A percentile compares a stretch with the other conserved stretches of the same genome.
phyloP scores from a whole-genome alignment of 139 green algal genomes.

The Chlorella sp. region DNA sequence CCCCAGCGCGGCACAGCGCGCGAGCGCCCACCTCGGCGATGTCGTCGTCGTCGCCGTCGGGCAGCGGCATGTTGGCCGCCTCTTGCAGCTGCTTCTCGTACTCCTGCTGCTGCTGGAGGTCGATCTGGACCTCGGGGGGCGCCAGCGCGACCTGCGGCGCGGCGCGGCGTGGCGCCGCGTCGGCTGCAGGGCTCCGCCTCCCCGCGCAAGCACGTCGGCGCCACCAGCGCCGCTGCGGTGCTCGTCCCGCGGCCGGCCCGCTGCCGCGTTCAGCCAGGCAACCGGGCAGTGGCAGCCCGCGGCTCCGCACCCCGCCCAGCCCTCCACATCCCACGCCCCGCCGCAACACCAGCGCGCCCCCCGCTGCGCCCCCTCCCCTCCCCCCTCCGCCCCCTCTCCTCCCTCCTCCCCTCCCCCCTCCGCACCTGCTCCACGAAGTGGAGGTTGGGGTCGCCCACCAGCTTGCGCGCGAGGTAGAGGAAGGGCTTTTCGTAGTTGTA shows the following conservation, averaged over 20 bases:
- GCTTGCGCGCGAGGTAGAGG: constrained; percentile 98
- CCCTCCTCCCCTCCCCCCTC: neutral
- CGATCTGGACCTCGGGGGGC: constrained; percentile 94
- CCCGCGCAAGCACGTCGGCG: too few relatives aligned
- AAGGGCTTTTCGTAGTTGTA: constrained; percentile 99
- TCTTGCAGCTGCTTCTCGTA: constrained; percentile 81
- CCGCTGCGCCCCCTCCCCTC: too few relatives aligned
- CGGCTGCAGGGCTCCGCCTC: too few relatives aligned
- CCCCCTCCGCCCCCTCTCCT: constrained; percentile 49
- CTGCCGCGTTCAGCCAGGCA: too few relatives aligned
- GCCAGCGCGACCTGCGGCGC: constrained; percentile 86
- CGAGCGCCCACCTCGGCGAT: constrained; percentile 51
- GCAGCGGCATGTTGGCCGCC: constrained; percentile 72
- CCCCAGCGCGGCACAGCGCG: too few relatives aligned
- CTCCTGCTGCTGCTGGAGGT: constrained; percentile 87
- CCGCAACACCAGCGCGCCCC: too few relatives aligned
- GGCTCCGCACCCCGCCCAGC: neutral
- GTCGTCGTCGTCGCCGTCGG: constrained; percentile 84
- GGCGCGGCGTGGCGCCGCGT: neutral
- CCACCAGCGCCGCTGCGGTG: too few relatives aligned
- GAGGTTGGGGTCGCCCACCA: constrained; percentile 92
- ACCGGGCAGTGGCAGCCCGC: neutral
- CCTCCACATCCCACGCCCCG: too few relatives aligned
- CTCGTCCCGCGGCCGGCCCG: too few relatives aligned
- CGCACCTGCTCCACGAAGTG: constrained; percentile 86